A percentile compares a stretch with the other conserved stretches of the same genome.
phyloP scores from a whole-genome alignment of 2,329 filamentous ascomycete genomes.

The Gnomoniopsis smithogilvyi region DNA sequence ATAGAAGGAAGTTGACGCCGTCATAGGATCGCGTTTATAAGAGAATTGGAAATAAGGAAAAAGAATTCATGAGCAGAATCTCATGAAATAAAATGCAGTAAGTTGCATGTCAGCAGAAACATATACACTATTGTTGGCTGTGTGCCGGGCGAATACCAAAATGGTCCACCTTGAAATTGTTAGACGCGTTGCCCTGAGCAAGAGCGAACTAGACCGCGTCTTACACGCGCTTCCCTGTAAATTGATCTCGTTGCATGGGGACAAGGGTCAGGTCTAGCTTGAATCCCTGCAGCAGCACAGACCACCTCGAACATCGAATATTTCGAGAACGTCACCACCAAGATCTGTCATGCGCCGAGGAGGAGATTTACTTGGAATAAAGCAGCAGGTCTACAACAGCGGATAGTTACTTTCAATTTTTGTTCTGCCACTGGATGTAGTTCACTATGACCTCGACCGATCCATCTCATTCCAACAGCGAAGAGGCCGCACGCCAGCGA shows the following conservation, averaged over 20 bases:
- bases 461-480: background rate
- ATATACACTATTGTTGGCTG: constrained; percentile 9
- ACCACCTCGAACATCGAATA: constrained; percentile 4
- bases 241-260: background rate
- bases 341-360: background rate
- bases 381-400: background rate
- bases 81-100: constrained; percentile 1
- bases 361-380: background rate
- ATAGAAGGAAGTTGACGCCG: background rate
- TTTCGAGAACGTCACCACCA: background rate
- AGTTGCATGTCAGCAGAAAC: constrained; percentile 5
- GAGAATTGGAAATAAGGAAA: background rate
- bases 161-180: constrained; percentile 6
- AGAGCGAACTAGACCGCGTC: constrained; percentile 12
- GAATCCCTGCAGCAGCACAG: constrained; percentile 15
- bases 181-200: constrained; percentile 14
- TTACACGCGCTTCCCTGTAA: constrained; percentile 13
- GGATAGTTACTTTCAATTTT: background rate
- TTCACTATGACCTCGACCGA: background rate
- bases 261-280: background rate
- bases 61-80: background rate
- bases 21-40: background rate
- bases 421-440: background rate
- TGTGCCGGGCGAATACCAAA: constrained; percentile 8
- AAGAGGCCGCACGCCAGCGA: background rate